Percentiles rank a stretch among this genome's conserved stretches.
These are phyloP conservation scores for Cavenderia fasciculata DNA, from an alignment of 78 protist genomes.

Conservation along the genomic window DNA sequence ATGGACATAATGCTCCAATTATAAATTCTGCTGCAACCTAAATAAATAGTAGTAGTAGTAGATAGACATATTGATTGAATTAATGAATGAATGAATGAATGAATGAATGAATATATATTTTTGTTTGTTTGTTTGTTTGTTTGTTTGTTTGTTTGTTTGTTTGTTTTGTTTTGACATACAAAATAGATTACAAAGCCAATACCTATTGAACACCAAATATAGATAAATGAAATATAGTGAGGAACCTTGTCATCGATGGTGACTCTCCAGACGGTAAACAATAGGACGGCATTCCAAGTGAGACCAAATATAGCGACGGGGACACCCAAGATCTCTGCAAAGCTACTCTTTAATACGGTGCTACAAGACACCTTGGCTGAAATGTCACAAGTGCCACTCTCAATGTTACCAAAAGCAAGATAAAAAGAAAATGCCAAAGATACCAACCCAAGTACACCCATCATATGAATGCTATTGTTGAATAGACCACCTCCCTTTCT, in stretches of 20 bases:
- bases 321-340: conserved; percentile 40
- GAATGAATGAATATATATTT: not conserved
- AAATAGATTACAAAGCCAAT: conserved; percentile 70
- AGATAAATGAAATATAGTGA: conserved; percentile 13
- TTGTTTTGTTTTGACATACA: conserved; percentile 2
- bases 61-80: not conserved
- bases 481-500: too few species aligned
- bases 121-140: not conserved
- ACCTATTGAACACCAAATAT: conserved; percentile 61
- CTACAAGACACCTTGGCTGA: conserved; percentile 32
- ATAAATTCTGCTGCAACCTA: conserved; percentile 69
- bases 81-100: not conserved
- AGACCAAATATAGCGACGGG: conserved; percentile 60
- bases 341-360: conserved; percentile 14
- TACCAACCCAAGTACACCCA: conserved; percentile 2
- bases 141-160: not conserved
- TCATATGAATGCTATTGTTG: not conserved
- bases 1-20: conserved; percentile 64
- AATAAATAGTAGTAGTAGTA: too few species aligned
- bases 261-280: conserved; percentile 12
- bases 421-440: conserved; percentile 20
- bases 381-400: conserved; percentile 63
- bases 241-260: conserved; percentile 15
- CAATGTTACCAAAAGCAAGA: conserved; percentile 59
- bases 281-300: conserved; percentile 40